Base-by-base conservation (phyloP, 148 eudicot genomes). In the Rhododendron henanense region DNA sequence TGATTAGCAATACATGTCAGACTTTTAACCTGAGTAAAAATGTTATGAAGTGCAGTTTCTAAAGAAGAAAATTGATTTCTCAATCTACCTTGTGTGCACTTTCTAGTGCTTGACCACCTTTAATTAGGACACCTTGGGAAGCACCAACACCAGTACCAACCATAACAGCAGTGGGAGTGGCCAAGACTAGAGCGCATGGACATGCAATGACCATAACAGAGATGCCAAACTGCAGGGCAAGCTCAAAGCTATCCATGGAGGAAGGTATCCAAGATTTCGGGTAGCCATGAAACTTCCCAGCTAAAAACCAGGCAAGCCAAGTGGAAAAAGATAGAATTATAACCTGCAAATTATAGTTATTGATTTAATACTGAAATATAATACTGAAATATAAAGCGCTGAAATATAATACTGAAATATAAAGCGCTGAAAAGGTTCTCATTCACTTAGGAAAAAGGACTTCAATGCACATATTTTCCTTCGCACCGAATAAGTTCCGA, bases 141-240 rank as follows among this genome's bases (percentile, higher is more conserved):
- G 99, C 99, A 85, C 99, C 98, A 18, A 97, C 96, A 23, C 99
- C 99, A n/a, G 99, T 95, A 78, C 99, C 99, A 91, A 97, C 99
- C 99, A 97, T 97, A 80, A 97, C 98, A 78, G 99, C 99, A 19
- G 98, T 97, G 10, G 98, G 99, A 67, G 99, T 97, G 51, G 99
- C 99, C 90, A 97, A 89, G 77, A 98, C 99, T n/a, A 97, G 91
- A 74, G 99, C 98, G 91, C 99, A 97, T 3, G 98, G 99, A 84
- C 99, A 97, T 4, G 99, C 99, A 79, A 97, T 95, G 84, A 97
- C 99, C 99, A 97, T 94, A 51, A 97, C 98, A 59, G 99, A 93
- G 33, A 97, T 97, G 59, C 99, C 98, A 91, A 97, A 97, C 86
- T 97, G 98, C 13, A 97, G 90, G 48, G 99, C 99, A 85, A 97